A percentile compares a stretch with the other conserved stretches of the same genome.
Evolutionary conservation across 257 asterid species (phyloP).

Genomic region (Nicotiana sylvestris): DNA sequence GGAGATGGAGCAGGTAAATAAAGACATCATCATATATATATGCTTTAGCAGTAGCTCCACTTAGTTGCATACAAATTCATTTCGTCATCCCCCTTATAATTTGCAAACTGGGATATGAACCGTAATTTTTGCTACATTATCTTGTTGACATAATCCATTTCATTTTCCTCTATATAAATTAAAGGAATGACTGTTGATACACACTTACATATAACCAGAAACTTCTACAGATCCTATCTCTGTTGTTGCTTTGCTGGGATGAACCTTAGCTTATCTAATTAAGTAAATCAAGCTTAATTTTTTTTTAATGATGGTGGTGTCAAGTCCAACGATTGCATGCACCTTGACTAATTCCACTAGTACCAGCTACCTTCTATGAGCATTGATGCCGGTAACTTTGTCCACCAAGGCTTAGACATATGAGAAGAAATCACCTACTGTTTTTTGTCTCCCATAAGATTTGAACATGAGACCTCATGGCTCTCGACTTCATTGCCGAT

Average conservation of each 20-base stretch:
- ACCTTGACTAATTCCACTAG: too few relatives aligned
- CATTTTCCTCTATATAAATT: neutral
- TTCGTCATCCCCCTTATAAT: neutral
- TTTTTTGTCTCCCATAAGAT: too few relatives aligned
- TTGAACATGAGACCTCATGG: too few relatives aligned
- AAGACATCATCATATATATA: neutral
- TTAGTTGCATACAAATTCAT: slow-evolving; percentile 1
- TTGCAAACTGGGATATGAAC: neutral
- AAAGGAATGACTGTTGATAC: neutral
- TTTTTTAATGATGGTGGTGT: too few relatives aligned
- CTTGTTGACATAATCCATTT: neutral
- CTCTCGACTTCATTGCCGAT: too few relatives aligned
- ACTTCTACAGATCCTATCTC: neutral
- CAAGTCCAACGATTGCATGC: too few relatives aligned
- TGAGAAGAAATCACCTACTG: too few relatives aligned
- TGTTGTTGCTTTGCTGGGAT: neutral
- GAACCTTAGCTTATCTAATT: neutral
- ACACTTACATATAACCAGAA: neutral
- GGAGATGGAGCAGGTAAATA: slow-evolving; percentile 1
- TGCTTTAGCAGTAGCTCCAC: neutral
- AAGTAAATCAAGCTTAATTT: neutral
- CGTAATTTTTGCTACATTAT: neutral
- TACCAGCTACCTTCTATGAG: too few relatives aligned
- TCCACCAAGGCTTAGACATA: too few relatives aligned
- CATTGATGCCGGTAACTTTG: too few relatives aligned